phyloP scores from a whole-genome alignment of 2,329 filamentous ascomycete species.

The Colletotrichum australisinense region DNA sequence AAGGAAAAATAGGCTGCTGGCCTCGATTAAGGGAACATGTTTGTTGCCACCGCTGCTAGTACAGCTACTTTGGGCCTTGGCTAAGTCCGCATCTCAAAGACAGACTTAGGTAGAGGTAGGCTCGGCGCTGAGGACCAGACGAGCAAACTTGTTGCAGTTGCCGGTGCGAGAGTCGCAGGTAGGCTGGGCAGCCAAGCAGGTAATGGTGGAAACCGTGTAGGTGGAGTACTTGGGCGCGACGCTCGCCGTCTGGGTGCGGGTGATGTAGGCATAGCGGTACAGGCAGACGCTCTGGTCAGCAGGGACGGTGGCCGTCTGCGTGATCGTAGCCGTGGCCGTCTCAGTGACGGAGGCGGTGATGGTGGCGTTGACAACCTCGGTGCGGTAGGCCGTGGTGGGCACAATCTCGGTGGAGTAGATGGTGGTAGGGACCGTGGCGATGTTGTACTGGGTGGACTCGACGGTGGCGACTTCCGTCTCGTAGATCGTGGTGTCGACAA shows the following conservation, averaged over 20 bases:
- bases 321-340: not conserved
- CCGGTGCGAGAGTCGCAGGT: conserved; percentile 22
- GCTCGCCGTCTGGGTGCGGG: conserved; percentile 8
- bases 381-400: not conserved
- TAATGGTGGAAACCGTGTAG: conserved; percentile 14
- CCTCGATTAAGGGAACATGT: not conserved
- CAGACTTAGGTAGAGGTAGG: not conserved
- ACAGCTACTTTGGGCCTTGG: not conserved
- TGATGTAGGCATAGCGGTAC: conserved; percentile 15
- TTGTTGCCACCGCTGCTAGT: not conserved
- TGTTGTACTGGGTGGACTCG: conserved; percentile 16
- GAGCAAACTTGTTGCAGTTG: conserved; percentile 22
- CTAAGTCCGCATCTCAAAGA: not conserved
- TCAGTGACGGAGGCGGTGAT: not conserved
- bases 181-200: conserved; percentile 3
- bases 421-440: conserved; percentile 12
- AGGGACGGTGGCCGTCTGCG: not conserved
- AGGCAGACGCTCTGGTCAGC: conserved; percentile 12
- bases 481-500: conserved; percentile 18
- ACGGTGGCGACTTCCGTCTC: conserved; percentile 1
- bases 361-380: not conserved
- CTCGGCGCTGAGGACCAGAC: conserved; percentile 16
- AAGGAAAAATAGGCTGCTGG: not conserved
- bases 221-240: conserved; percentile 2
- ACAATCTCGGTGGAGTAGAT: conserved; percentile 6